These are phyloP conservation scores for Sambucus nigra DNA, from an alignment of 129 eudicot species.

Conservation along the genomic window DNA sequence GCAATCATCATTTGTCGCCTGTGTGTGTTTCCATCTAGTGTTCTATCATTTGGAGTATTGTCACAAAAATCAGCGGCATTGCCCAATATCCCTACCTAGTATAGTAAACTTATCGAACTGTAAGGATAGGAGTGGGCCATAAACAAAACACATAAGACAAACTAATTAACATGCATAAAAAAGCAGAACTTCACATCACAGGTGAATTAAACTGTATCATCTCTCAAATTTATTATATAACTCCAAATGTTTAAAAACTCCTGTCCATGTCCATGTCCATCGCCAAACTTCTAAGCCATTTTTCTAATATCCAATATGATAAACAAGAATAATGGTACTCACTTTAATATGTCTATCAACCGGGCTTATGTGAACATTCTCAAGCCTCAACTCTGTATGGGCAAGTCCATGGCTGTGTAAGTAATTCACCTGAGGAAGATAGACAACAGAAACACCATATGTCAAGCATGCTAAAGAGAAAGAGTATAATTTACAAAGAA, in stretches of 20 bases:
- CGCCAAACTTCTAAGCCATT: background rate
- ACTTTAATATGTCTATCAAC: slow-evolving; percentile 94
- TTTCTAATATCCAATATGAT: no score
- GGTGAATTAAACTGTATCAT: background rate
- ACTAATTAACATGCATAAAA: background rate
- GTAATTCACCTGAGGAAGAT: slow-evolving; percentile 71
- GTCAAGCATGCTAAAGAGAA: slow-evolving; percentile 5
- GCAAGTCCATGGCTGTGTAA: slow-evolving; percentile 99
- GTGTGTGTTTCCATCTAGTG: slow-evolving; percentile 22
- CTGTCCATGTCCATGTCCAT: background rate
- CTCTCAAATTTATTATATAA: background rate
- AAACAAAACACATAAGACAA: background rate
- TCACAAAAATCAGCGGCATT: slow-evolving; percentile 85
- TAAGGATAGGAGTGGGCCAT: slow-evolving; percentile 8
- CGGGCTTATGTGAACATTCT: slow-evolving; percentile 89
- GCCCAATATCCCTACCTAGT: slow-evolving; percentile 87
- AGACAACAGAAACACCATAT: slow-evolving; percentile 7
- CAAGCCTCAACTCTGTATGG: slow-evolving; percentile 92
- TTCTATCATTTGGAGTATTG: slow-evolving; percentile 26
- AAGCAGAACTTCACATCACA: background rate
- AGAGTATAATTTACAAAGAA: background rate
- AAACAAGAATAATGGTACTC: slow-evolving; percentile 19
- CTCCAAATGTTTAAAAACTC: background rate
- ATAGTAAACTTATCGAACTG: slow-evolving; percentile 9
- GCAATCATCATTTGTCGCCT: slow-evolving; percentile 98